Evolutionary conservation across 257 asterid species (phyloP).

Genomic region (Solanum sparsipilum): DNA sequence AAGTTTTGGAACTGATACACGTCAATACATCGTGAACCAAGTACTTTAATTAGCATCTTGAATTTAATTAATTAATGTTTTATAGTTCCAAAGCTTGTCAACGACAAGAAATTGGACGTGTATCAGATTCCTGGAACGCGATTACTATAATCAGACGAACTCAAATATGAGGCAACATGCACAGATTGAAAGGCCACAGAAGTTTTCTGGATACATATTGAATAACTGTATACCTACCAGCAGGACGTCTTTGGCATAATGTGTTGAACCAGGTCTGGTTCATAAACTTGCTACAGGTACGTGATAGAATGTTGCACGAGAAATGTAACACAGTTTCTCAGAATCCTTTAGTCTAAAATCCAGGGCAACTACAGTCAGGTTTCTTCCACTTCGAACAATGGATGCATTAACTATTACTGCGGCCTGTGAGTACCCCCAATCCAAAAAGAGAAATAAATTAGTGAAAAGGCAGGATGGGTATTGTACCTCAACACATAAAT

Average conservation of each 20-base stretch:
- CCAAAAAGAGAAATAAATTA: neutral
- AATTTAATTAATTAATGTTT: neutral
- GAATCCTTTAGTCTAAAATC: constrained; percentile 53
- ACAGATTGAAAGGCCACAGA: neutral
- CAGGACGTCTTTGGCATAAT: neutral
- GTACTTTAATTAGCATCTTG: neutral
- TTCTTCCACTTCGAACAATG: constrained; percentile 74
- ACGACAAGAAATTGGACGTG: neutral
- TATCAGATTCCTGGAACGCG: neutral
- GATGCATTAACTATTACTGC: constrained; percentile 51
- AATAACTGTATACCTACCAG: neutral
- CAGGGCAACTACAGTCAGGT: constrained; percentile 51
- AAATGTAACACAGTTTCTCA: constrained; percentile 37
- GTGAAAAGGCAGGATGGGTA: neutral
- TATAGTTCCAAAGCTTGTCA: neutral
- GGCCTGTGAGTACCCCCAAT: constrained; percentile 32
- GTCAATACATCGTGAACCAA: neutral
- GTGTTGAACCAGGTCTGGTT: neutral
- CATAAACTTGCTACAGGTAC: constrained; percentile 62
- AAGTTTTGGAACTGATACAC: neutral
- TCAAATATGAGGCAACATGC: neutral
- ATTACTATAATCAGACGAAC: neutral
- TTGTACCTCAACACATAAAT: neutral
- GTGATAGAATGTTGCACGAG: constrained; percentile 62
- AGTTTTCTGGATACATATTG: neutral